Evolutionary conservation across 1,139 yeast genomes (phyloP).

Genomic region (Geotrichum cucujoidarum): DNA sequence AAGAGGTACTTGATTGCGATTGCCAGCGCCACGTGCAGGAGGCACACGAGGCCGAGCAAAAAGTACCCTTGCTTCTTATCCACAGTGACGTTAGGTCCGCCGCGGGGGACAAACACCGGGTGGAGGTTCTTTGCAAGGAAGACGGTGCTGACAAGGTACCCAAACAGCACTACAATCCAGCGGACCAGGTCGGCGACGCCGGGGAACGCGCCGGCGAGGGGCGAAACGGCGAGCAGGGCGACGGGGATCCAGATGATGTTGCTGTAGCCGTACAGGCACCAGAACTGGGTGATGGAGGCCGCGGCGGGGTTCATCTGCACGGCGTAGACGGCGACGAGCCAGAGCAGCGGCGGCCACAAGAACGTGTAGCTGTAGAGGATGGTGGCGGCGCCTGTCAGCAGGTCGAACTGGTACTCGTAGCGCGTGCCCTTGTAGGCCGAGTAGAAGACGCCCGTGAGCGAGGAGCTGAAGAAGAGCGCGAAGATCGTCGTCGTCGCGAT

Average conservation of each 20-base stretch:
- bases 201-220: conserved; percentile 36
- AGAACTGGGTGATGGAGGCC: conserved; percentile 41
- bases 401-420: conserved; percentile 55
- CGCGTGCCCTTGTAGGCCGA: conserved; percentile 41
- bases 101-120: conserved; percentile 32
- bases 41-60: conserved; percentile 33
- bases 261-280: conserved; percentile 72
- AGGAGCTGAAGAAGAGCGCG: conserved; percentile 66
- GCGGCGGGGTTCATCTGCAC: conserved; percentile 33
- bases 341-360: conserved; percentile 53
- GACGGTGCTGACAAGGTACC: conserved; percentile 37
- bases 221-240: conserved; percentile 50
- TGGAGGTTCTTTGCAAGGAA: conserved; percentile 39
- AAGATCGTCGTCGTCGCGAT: conserved; percentile 73
- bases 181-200: conserved; percentile 37
- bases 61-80: conserved; percentile 33
- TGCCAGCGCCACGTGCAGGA: conserved; percentile 38
- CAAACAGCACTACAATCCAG: conserved; percentile 38
- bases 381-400: conserved; percentile 60
- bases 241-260: conserved; percentile 77
- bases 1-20: conserved; percentile 38
- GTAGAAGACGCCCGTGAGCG: conserved; percentile 51
- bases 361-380: conserved; percentile 71
- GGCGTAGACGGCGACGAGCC: conserved; percentile 44
- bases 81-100: conserved; percentile 28